Evolutionary conservation across 2,329 filamentous ascomycete species (phyloP), one percentile per base, ranked within the genome.

Genomic region (Fusarium denticulatum): DNA sequence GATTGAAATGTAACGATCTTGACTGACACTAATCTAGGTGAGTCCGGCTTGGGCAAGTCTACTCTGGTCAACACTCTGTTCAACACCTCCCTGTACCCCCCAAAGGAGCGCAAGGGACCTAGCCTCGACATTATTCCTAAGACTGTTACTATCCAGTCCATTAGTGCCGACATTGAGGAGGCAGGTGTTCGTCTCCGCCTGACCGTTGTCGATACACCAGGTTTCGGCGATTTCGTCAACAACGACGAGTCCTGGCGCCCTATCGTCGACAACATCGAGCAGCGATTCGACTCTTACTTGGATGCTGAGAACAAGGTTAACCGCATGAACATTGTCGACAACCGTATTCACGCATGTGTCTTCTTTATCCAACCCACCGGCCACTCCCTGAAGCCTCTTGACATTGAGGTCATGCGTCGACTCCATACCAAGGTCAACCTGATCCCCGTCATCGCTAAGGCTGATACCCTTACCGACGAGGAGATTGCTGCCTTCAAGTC

Each of bases 291-390:
- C 85, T 95, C 96, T 60, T 99, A 98, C 85, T 89, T 99, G 68
- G 96, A 99, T 85, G 96, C 96, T 50, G 96, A 99, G 90, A 99
- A 99, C 91, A 99, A 98, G 91, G 95, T 99, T 83, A 99, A 99
- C 89, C 94, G 96, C 80, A 97, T 98, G 92, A 99, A 99, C 90
- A 98, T 98, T 84, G 93, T 99, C 73, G 96, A 99, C 87, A 99
- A 98, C 89, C 94, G 96, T 79, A 97, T 99, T 74, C 96, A 99
- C 81, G 96, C 96, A 64, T 98, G 97, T 80, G 96, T 99, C 73
- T 99, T 98, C 91, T 99, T 99, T 88, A 98, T 99, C 80, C 96
- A 99, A 87, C 96, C 96, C 76, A 99, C 96, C 37, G 96, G 96
- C 71, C 96, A 99, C 88, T 97, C 96, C 39, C 88, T 99, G 81